These are phyloP conservation scores for Candida vartiovaarae DNA, from an alignment of 805 yeast genomes.

Conservation along the genomic window DNA sequence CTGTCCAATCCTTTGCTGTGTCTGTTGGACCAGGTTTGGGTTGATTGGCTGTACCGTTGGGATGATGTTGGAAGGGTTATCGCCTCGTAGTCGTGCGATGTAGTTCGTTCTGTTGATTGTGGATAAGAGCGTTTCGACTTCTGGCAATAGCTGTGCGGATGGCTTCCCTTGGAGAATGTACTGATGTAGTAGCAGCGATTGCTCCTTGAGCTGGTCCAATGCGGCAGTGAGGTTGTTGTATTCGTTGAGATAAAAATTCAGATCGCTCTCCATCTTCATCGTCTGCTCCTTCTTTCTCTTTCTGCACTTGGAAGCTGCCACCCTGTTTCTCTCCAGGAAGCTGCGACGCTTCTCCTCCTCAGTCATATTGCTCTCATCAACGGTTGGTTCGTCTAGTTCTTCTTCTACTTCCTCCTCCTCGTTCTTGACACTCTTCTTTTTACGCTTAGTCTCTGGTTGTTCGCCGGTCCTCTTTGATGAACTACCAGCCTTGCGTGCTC, in stretches of 20 bases:
- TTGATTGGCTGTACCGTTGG: conserved; percentile 26
- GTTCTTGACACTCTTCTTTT: too few species aligned
- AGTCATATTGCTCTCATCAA: conserved; percentile 28
- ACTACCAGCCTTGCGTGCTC: background rate
- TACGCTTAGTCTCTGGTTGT: background rate
- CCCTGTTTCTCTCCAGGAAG: conserved; percentile 82
- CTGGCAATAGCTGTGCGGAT: conserved; percentile 39
- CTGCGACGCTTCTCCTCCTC: conserved; percentile 71
- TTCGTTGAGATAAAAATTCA: conserved; percentile 61
- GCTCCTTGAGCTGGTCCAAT: conserved; percentile 51
- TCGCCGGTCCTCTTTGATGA: background rate
- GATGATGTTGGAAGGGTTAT: conserved; percentile 18
- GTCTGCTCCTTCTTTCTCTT: conserved; percentile 89
- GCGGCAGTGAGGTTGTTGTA: conserved; percentile 60
- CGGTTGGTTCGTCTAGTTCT: background rate
- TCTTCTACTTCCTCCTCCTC: background rate
- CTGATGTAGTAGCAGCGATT: conserved; percentile 42
- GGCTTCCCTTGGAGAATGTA: conserved; percentile 27
- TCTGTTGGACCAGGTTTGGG: conserved; percentile 20
- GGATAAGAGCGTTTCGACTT: conserved; percentile 21
- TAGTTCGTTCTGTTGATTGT: conserved; percentile 20
- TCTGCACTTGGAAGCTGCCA: conserved; percentile 94
- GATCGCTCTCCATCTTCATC: conserved; percentile 73
- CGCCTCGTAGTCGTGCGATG: conserved; percentile 22
- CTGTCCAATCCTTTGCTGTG: conserved; percentile 6